Evolutionary conservation across 306 rosid genomes (phyloP).

Genomic region (Quercus wislizeni): DNA sequence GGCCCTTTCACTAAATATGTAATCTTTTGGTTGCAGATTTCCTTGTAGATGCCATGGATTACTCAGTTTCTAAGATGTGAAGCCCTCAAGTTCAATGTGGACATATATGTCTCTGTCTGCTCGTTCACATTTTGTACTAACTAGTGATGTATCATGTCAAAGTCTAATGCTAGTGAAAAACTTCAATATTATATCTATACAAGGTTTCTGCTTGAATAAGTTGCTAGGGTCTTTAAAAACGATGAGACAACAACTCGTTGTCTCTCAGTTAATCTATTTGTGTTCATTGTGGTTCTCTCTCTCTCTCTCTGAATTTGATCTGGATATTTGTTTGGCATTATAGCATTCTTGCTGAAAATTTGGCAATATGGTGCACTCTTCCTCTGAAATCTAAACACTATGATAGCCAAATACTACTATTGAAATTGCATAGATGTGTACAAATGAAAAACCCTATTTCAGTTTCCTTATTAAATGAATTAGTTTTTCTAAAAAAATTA

Average conservation of each 20-base stretch:
- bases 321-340: no score
- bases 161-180: conserved; percentile 16
- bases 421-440: no score
- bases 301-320: no score
- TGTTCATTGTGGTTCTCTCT: not conserved
- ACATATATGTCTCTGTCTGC: conserved; percentile 9
- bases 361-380: no score
- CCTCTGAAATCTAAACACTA: no score
- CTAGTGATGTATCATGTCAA: conserved; percentile 4
- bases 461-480: no score
- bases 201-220: conserved; percentile 14
- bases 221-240: conserved; percentile 16
- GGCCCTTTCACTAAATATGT: conserved; percentile 1
- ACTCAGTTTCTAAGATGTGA: conserved; percentile 60
- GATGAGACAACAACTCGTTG: conserved; percentile 69
- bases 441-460: no score
- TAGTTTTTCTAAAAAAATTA: no score
- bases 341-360: no score
- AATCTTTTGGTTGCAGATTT: conserved; percentile 56
- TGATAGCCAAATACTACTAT: no score
- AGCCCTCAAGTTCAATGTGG: conserved; percentile 25
- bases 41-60: conserved; percentile 77
- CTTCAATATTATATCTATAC: conserved; percentile 11
- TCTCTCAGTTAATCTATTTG: conserved; percentile 32
- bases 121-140: not conserved